phyloP scores from a whole-genome alignment of 495 filamentous ascomycete species.

The Hypoxylon trugodes region DNA sequence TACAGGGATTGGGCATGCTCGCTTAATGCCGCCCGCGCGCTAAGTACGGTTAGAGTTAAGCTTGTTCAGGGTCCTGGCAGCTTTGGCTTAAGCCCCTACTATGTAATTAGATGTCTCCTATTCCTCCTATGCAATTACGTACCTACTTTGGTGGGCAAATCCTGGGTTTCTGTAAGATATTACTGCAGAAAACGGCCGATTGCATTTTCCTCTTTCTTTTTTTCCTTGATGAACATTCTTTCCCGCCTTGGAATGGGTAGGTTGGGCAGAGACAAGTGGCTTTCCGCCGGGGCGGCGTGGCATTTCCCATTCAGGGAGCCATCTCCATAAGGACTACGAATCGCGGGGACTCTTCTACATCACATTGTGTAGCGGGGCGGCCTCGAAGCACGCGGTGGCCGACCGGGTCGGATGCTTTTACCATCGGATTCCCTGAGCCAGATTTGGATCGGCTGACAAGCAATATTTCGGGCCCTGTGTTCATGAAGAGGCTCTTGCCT shows the following conservation, averaged over 20 bases:
- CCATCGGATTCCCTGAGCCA: conserved; percentile 5
- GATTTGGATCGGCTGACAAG: not conserved
- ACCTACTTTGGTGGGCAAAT: no score
- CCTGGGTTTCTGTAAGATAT: no score
- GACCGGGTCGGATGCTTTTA: conserved; percentile 10
- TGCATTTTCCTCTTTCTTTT: no score
- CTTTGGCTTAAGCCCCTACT: no score
- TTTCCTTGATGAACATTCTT: no score
- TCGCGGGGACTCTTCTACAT: conserved; percentile 7
- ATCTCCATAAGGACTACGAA: conserved; percentile 26
- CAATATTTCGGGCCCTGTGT: conserved; percentile 10
- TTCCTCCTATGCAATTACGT: no score
- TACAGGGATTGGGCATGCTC: conserved; percentile 23
- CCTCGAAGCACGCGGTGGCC: conserved; percentile 9
- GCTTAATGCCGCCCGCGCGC: conserved; percentile 20
- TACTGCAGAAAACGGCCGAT: no score
- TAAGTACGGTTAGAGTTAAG: conserved; percentile 25
- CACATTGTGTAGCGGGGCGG: conserved; percentile 1
- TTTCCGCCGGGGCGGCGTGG: conserved; percentile 8
- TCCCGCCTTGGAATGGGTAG: conserved; percentile 8
- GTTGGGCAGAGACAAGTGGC: not conserved
- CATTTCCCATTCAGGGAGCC: conserved; percentile 24
- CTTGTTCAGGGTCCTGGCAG: conserved; percentile 30
- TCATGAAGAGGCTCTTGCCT: not conserved
- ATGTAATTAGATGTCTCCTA: no score